Conservation (phyloP, 1,139 yeast genomes). For the Blastobotrys malaysiensis region DNA sequence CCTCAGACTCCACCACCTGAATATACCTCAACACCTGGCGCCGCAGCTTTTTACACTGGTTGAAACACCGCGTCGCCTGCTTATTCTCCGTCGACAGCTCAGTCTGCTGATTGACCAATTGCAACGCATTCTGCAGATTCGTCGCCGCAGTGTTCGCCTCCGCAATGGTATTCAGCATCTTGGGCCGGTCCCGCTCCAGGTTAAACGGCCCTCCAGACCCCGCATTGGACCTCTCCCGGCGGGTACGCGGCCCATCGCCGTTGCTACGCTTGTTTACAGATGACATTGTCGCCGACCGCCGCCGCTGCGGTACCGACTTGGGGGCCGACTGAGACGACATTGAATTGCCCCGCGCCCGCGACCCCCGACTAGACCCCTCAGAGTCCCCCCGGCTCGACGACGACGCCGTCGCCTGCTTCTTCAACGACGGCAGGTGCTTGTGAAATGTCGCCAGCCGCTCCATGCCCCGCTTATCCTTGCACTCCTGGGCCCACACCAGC, state of each 20-base stretch:
- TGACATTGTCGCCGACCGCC: neutral
- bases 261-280: neutral
- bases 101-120: conserved; percentile 45
- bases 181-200: conserved; percentile 67
- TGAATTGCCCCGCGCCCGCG: neutral
- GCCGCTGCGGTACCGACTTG: neutral
- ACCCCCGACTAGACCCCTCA: too few relatives aligned
- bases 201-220: conserved; percentile 36
- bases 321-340: neutral
- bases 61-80: conserved; percentile 56
- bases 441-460: conserved; percentile 47
- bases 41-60: conserved; percentile 70
- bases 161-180: conserved; percentile 62
- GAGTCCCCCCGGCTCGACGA: too few relatives aligned
- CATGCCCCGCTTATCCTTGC: conserved; percentile 47
- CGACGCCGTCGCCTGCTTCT: neutral
- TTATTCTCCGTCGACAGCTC: conserved; percentile 59
- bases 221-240: neutral
- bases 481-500: conserved; percentile 59
- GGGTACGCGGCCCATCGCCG: neutral
- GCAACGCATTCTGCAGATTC: conserved; percentile 59
- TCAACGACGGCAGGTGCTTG: conserved; percentile 33
- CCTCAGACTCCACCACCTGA: conserved; percentile 76
- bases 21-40: conserved; percentile 73
- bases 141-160: conserved; percentile 74